These are phyloP conservation scores for Olyra latifolia DNA, from an alignment of 176 grass and related monocot genomes.

Conservation along the genomic window DNA sequence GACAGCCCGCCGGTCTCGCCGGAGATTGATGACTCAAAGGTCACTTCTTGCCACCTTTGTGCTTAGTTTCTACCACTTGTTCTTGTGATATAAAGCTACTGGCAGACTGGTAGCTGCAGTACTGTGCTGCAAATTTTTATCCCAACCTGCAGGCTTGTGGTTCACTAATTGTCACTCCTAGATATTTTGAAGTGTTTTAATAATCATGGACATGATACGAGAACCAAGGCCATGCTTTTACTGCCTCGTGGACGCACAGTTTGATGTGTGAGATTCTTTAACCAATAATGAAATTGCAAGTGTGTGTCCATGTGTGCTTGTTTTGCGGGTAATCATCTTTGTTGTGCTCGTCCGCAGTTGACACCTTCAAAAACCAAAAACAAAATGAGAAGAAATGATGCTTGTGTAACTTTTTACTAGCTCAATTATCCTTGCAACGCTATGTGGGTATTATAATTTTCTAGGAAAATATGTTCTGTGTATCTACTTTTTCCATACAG, in stretches of 20 bases:
- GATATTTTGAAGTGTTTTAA: constrained; percentile 10
- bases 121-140: constrained; percentile 33
- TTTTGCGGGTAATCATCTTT: constrained; percentile 15
- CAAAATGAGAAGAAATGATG: not conserved
- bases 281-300: not conserved
- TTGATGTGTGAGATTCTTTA: not conserved
- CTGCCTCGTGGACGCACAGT: constrained; percentile 22
- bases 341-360: not conserved
- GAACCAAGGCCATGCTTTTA: constrained; percentile 24
- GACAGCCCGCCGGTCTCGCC: constrained; percentile 98
- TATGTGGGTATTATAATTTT: not conserved
- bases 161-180: not conserved
- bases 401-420: not conserved
- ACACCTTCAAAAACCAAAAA: not conserved
- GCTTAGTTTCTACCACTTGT: not conserved
- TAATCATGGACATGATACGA: constrained; percentile 1
- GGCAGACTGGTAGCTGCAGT: not conserved
- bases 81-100: not conserved
- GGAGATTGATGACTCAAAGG: constrained; percentile 96
- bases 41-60: constrained; percentile 34
- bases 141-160: constrained; percentile 8
- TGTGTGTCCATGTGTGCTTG: constrained; percentile 14
- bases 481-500: not conserved
- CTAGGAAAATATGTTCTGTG: not conserved
- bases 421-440: not conserved